Percentiles rank a stretch among this genome's conserved stretches.
phyloP scores from a whole-genome alignment of 495 filamentous ascomycete genomes.

The Aspergillus incahuasiensis region DNA sequence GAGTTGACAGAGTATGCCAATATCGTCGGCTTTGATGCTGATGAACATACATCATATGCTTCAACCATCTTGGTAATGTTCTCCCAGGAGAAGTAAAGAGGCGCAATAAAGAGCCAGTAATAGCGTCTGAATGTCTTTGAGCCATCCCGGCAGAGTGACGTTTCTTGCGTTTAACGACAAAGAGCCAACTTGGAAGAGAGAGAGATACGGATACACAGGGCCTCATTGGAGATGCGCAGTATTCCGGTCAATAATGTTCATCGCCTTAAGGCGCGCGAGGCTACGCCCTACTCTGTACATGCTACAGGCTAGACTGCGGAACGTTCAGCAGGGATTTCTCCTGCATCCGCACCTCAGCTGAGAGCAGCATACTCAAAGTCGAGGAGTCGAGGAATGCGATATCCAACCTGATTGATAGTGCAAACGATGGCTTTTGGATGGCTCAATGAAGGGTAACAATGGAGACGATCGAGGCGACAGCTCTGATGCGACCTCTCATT shows the following conservation, averaged over 20 bases:
- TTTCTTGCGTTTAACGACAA: background rate
- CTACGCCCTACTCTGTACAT: background rate
- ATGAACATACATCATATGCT: background rate
- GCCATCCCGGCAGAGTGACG: background rate
- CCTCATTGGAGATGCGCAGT: background rate
- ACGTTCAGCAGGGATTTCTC: background rate
- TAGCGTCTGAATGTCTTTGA: background rate
- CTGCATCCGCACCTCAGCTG: background rate
- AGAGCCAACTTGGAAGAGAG: background rate
- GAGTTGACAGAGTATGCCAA: constrained; percentile 6
- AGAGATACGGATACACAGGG: background rate
- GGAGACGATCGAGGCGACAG: constrained; percentile 4
- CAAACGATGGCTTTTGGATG: constrained; percentile 3
- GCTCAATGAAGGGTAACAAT: constrained; percentile 3
- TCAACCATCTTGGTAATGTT: background rate
- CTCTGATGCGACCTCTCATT: constrained; percentile 9
- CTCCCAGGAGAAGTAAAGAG: constrained; percentile 1
- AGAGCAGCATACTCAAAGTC: background rate
- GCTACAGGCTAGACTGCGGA: background rate
- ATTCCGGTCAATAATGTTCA: background rate
- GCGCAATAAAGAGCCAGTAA: background rate
- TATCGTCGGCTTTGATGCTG: background rate
- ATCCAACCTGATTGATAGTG: background rate
- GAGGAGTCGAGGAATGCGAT: background rate
- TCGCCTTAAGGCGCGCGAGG: background rate